A percentile compares a stretch with the other conserved stretches of the same genome.
Evolutionary conservation across 257 asterid genomes (phyloP).

Genomic region (Anisodus acutangulus): DNA sequence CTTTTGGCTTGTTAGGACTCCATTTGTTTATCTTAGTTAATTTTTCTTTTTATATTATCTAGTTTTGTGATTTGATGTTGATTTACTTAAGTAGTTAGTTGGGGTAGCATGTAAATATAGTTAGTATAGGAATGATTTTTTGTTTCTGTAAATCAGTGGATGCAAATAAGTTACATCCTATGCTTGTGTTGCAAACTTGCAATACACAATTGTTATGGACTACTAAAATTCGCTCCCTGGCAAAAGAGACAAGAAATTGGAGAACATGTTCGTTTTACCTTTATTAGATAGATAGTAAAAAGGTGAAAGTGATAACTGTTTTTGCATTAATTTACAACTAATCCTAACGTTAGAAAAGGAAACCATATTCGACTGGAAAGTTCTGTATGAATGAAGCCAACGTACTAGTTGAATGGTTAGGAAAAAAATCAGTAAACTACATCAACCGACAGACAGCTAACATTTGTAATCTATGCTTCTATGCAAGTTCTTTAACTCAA

Average conservation of each 20-base stretch:
- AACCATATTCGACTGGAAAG: neutral
- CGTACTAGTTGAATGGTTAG: too few species aligned
- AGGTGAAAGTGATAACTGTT: too few species aligned
- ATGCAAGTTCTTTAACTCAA: too few species aligned
- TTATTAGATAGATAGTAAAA: neutral
- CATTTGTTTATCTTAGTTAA: constrained; percentile 21
- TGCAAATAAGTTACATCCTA: neutral
- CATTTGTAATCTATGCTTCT: too few species aligned
- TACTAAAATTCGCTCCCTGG: neutral
- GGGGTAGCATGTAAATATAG: constrained; percentile 29
- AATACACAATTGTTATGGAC: constrained; percentile 22
- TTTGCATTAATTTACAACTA: too few species aligned
- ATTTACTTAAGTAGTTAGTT: constrained; percentile 8
- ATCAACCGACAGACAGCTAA: too few species aligned
- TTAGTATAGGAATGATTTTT: constrained; percentile 23
- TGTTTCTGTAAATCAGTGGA: constrained; percentile 29
- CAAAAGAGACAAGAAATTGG: neutral
- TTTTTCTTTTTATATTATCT: constrained; percentile 6
- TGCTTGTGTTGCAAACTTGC: constrained; percentile 11
- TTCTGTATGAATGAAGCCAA: neutral
- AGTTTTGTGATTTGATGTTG: constrained; percentile 19
- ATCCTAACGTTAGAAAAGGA: too few species aligned
- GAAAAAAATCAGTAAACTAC: too few species aligned
- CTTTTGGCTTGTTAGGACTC: constrained; percentile 21
- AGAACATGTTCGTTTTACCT: neutral